These are phyloP conservation scores for Calonectria naviculata DNA, from an alignment of 2,329 filamentous ascomycete species.

Conservation along the genomic window DNA sequence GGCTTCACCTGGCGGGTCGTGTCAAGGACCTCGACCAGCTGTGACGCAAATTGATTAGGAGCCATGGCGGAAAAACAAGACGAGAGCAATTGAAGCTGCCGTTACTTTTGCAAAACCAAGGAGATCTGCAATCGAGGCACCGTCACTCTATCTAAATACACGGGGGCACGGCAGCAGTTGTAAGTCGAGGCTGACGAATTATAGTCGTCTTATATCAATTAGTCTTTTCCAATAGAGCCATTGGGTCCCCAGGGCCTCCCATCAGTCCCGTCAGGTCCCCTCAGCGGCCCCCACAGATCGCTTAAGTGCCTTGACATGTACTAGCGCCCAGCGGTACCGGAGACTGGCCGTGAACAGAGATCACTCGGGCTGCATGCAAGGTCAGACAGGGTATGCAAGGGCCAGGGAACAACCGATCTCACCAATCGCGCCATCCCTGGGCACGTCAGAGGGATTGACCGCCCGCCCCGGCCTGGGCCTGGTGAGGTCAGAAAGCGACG, in stretches of 20 bases:
- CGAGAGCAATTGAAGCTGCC: not conserved
- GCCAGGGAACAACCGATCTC: slow-evolving; percentile 6
- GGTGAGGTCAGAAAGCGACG: not conserved
- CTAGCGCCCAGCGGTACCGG: slow-evolving; percentile 1
- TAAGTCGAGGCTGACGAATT: slow-evolving; percentile 8
- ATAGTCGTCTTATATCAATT: slow-evolving; percentile 7
- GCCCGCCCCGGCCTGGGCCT: not conserved
- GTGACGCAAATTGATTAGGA: not conserved
- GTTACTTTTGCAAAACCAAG: not conserved
- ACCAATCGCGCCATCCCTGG: not conserved
- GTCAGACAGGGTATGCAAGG: slow-evolving; percentile 7
- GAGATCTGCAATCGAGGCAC: not conserved
- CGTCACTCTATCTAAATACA: slow-evolving; percentile 2
- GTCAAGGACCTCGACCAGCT: not conserved
- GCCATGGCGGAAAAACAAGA: not conserved
- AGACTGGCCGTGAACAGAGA: not conserved
- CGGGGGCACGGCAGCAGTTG: not conserved
- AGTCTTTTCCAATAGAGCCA: slow-evolving; percentile 1
- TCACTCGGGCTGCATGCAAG: not conserved
- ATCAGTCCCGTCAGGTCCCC: too few species aligned
- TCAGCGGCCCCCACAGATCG: slow-evolving; percentile 1
- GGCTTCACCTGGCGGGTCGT: slow-evolving; percentile 2
- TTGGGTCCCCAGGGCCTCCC: too few species aligned
- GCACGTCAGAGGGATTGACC: not conserved
- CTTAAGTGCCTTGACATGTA: slow-evolving; percentile 1